Percentiles rank a stretch among this genome's conserved stretches.
Evolutionary conservation across 345 rosid species (phyloP).

Genomic region (Cardamine resedifolia): DNA sequence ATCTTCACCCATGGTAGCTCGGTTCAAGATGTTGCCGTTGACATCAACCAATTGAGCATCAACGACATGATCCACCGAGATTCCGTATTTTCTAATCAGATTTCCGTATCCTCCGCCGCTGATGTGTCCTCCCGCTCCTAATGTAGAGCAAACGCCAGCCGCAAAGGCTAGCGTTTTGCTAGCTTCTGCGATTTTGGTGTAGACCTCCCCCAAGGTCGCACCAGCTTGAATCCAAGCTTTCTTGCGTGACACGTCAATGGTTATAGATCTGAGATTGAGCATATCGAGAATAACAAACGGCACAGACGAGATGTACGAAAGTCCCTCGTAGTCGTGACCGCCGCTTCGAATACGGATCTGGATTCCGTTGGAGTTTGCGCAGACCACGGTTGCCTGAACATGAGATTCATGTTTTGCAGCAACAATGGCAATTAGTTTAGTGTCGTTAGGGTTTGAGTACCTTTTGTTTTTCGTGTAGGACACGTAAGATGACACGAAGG

Average conservation of each 20-base stretch:
- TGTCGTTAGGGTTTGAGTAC: slow-evolving; percentile 26
- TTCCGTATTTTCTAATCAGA: slow-evolving; percentile 56
- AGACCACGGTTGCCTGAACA: too few relatives aligned
- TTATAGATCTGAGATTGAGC: slow-evolving; percentile 43
- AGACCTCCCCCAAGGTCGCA: slow-evolving; percentile 55
- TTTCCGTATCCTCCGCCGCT: slow-evolving; percentile 61
- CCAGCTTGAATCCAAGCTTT: slow-evolving; percentile 57
- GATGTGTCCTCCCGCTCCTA: slow-evolving; percentile 55
- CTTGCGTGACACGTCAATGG: slow-evolving; percentile 35
- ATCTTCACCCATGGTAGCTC: slow-evolving; percentile 52
- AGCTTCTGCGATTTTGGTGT: slow-evolving; percentile 44
- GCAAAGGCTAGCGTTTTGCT: slow-evolving; percentile 50
- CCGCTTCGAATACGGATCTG: slow-evolving; percentile 40
- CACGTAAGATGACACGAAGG: slow-evolving; percentile 21
- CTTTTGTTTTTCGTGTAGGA: too few relatives aligned
- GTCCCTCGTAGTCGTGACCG: slow-evolving; percentile 42
- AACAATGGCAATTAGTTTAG: slow-evolving; percentile 32
- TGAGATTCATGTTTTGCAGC: slow-evolving; percentile 38
- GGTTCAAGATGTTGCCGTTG: slow-evolving; percentile 44
- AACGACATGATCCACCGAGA: slow-evolving; percentile 47
- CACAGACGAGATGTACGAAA: slow-evolving; percentile 25
- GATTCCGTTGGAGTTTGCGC: slow-evolving; percentile 19
- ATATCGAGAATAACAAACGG: slow-evolving; percentile 47
- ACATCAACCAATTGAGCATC: slow-evolving; percentile 56
- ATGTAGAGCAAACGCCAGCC: slow-evolving; percentile 44